A percentile compares a stretch with the other conserved stretches of the same genome.
phyloP scores from a whole-genome alignment of 352 stramenopile genomes.

The Sclerospora graminicola region DNA sequence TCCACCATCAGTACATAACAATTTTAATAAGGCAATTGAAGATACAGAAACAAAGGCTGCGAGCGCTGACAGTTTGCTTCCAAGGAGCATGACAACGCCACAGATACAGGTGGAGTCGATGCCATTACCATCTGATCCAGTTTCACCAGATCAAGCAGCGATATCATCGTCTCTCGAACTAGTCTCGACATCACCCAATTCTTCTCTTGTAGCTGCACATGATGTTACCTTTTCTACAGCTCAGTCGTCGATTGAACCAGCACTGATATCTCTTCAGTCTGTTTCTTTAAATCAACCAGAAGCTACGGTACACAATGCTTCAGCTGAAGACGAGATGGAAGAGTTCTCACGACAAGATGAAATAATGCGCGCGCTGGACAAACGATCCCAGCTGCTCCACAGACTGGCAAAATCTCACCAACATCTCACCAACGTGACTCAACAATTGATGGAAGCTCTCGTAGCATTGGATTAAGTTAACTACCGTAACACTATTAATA shows the following conservation, averaged over 20 bases:
- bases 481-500: neutral
- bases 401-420: conserved; percentile 14
- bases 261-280: neutral
- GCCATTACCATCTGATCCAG: neutral
- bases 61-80: neutral
- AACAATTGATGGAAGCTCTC: conserved; percentile 18
- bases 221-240: neutral
- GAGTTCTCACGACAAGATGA: conserved; percentile 13
- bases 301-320: neutral
- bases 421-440: conserved; percentile 13
- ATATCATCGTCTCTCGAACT: neutral
- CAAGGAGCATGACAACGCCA: conserved; percentile 5
- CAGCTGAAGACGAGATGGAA: conserved; percentile 1
- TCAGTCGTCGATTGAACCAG: neutral
- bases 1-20: neutral
- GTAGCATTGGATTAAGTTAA: neutral
- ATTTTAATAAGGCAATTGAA: conserved; percentile 8
- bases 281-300: neutral
- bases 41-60: neutral
- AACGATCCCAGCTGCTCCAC: conserved; percentile 14
- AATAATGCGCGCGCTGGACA: conserved; percentile 19
- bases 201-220: neutral
- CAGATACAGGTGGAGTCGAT: neutral
- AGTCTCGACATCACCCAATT: neutral
- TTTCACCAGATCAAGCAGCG: neutral